Evolutionary conservation across 768 basidiomycete species (phyloP).

Genomic region (Ramaria sp.): DNA sequence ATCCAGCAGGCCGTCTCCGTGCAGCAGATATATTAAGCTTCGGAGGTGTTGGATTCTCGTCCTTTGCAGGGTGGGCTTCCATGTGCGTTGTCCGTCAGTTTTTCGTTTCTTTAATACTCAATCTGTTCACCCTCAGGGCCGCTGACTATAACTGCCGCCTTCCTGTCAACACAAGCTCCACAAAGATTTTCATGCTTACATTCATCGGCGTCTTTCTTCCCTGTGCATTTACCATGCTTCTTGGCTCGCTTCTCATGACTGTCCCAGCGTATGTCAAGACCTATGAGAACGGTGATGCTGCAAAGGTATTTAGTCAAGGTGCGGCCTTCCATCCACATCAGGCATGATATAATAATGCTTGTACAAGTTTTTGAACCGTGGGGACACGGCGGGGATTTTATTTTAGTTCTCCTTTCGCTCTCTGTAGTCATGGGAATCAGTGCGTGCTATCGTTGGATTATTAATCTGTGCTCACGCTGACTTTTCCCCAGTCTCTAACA

Average conservation of each 20-base stretch:
- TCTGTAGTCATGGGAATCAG: constrained; percentile 24
- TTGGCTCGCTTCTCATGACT: constrained; percentile 33
- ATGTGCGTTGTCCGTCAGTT: constrained; percentile 14
- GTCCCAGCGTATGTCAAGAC: constrained; percentile 31
- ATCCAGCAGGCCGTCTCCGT: constrained; percentile 29
- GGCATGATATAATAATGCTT: neutral
- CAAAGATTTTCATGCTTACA: constrained; percentile 37
- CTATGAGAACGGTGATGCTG: constrained; percentile 29
- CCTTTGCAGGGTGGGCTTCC: constrained; percentile 27
- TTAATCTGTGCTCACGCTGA: neutral
- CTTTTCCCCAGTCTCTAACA: neutral
- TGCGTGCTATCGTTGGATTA: constrained; percentile 13
- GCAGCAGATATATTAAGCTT: constrained; percentile 41
- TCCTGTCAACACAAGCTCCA: constrained; percentile 30
- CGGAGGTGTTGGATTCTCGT: constrained; percentile 41
- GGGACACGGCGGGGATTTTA: constrained; percentile 31
- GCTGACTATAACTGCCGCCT: constrained; percentile 46
- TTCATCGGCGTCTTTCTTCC: constrained; percentile 43
- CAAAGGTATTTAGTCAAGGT: constrained; percentile 34
- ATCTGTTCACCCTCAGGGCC: constrained; percentile 23
- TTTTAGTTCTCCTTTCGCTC: constrained; percentile 30
- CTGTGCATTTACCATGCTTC: constrained; percentile 25
- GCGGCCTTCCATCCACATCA: constrained; percentile 16
- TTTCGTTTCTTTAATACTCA: constrained; percentile 22
- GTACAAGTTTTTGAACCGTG: constrained; percentile 21